phyloP scores from a whole-genome alignment of 192 early-diverging fungal species.

The Entomortierella chlamydospora region DNA sequence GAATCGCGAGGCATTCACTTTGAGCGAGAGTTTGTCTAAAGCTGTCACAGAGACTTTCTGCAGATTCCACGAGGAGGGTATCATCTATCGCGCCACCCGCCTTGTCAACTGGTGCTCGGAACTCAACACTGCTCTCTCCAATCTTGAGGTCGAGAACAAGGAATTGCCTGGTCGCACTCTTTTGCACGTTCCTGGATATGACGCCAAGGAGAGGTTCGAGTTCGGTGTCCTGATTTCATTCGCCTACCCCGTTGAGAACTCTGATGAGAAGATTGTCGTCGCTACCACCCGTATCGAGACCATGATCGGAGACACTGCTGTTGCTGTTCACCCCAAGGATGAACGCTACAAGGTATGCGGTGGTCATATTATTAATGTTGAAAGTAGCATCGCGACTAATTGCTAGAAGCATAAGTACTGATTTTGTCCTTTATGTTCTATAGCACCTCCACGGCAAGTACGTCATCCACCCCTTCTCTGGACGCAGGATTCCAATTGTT shows the following conservation, averaged over 20 bases:
- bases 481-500: slow-evolving; percentile 91
- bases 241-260: slow-evolving; percentile 90
- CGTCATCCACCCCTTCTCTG: slow-evolving; percentile 93
- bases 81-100: slow-evolving; percentile 95
- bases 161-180: slow-evolving; percentile 89
- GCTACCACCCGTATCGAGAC: slow-evolving; percentile 99
- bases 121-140: slow-evolving; percentile 96
- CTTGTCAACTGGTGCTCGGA: slow-evolving; percentile 99
- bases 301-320: slow-evolving; percentile 98
- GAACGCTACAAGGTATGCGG: slow-evolving; percentile 80
- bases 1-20: slow-evolving; percentile 91
- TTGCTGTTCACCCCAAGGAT: slow-evolving; percentile 95
- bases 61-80: slow-evolving; percentile 92
- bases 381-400: no score
- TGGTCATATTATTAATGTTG: neutral
- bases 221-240: slow-evolving; percentile 98
- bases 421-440: neutral
- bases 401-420: neutral
- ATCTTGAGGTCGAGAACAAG: slow-evolving; percentile 95
- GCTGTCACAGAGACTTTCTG: slow-evolving; percentile 97
- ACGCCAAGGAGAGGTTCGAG: slow-evolving; percentile 93
- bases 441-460: slow-evolving; percentile 93
- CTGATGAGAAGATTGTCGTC: slow-evolving; percentile 90
- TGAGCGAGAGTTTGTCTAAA: slow-evolving; percentile 83
- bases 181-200: slow-evolving; percentile 92